Conservation (phyloP, 2,329 filamentous ascomycete species). For the Sporothrix mexicana region DNA sequence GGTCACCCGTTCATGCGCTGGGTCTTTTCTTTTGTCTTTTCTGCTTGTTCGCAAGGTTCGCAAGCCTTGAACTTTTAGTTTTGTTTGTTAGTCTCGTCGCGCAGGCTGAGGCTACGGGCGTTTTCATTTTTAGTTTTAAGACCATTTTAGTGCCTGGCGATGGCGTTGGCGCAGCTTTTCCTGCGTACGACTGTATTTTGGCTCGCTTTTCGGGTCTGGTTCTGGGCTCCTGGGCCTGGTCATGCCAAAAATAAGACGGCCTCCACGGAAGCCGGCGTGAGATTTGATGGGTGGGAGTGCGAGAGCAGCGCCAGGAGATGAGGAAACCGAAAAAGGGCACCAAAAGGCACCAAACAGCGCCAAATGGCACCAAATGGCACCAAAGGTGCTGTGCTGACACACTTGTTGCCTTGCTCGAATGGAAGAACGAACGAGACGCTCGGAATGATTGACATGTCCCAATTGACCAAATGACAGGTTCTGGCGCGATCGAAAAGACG, state of each 20-base stretch:
- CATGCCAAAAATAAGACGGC: slow-evolving; percentile 23
- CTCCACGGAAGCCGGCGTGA: slow-evolving; percentile 10
- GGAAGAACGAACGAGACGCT: background rate
- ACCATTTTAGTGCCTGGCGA: background rate
- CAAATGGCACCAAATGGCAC: background rate
- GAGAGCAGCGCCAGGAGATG: background rate
- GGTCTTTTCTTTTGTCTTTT: background rate
- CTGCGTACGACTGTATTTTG: too few relatives aligned
- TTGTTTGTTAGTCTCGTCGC: background rate
- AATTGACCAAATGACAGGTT: too few relatives aligned
- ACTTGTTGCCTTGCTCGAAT: background rate
- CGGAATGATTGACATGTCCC: background rate
- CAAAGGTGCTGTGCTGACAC: slow-evolving; percentile 13
- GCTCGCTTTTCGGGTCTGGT: background rate
- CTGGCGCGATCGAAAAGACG: background rate
- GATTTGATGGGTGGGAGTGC: too few relatives aligned
- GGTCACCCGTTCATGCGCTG: background rate
- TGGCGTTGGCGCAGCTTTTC: too few relatives aligned
- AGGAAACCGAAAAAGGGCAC: background rate
- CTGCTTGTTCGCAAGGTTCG: background rate
- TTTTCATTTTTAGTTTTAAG: background rate
- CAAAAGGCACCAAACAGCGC: background rate
- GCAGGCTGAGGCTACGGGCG: slow-evolving; percentile 3
- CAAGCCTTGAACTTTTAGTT: background rate
- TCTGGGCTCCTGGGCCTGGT: background rate